Conservation (phyloP, 78 protist genomes). For the Trichosphaerium sp. region DNA sequence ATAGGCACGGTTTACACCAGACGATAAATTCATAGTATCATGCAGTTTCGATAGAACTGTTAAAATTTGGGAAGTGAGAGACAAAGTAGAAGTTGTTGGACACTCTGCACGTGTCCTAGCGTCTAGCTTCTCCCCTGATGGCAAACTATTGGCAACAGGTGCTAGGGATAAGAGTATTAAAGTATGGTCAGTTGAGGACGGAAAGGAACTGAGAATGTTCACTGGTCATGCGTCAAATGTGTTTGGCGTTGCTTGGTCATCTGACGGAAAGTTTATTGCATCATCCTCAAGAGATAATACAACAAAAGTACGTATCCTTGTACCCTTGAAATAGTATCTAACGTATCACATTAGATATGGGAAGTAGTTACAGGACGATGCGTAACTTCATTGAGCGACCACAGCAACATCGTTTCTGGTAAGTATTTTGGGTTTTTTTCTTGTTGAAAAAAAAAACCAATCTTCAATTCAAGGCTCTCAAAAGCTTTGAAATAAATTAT, state of each 20-base stretch:
- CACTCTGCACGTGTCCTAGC: neutral
- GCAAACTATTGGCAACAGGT: constrained; percentile 8
- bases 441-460: too few species aligned
- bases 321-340: too few species aligned
- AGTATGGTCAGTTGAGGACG: neutral
- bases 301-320: neutral
- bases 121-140: constrained; percentile 22
- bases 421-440: too few species aligned
- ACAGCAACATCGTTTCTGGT: too few species aligned
- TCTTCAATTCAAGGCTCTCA: too few species aligned
- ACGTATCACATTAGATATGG: too few species aligned
- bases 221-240: constrained; percentile 31
- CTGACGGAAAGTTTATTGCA: constrained; percentile 8
- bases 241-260: constrained; percentile 10
- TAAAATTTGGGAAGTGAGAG: constrained; percentile 27
- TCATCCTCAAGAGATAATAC: constrained; percentile 1
- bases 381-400: too few species aligned
- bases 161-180: constrained; percentile 5
- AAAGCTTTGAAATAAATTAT: too few species aligned
- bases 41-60: constrained; percentile 26
- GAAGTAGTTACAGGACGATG: too few species aligned
- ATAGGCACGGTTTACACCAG: constrained; percentile 7
- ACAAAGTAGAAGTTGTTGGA: neutral
- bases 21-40: constrained; percentile 12
- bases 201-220: neutral